Evolutionary conservation across 306 rosid species (phyloP), one percentile per base, ranked within the genome.

Genomic region (Lagenaria siceraria): DNA sequence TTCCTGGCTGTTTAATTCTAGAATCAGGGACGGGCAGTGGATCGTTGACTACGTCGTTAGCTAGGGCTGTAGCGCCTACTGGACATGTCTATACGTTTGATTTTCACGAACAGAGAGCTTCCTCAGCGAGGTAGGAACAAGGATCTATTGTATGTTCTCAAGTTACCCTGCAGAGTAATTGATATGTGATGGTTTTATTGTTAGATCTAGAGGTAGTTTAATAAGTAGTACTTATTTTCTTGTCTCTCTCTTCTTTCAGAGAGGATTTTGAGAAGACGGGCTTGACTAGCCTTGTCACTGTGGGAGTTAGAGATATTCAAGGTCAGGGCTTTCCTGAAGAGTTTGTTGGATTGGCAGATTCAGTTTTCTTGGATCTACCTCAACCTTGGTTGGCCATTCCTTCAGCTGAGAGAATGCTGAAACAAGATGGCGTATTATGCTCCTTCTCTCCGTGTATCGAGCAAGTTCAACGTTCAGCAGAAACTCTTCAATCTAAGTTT

Each of bases 21-120:
- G 98, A 93, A 83, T 89, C 91, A 17, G 98, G 98, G 77, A 93
- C 98, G 15, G 97, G 98, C 73, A 93, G 96, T 84, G 97, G 98
- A 54, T 93, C 98, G 75, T 85, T 93, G 48, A 88, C 98, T 36
- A 89, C 97, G 8, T 88, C 98, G 3, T 96, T 93, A 85, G 96
- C 92, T 11, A 82, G 96, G 79, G 93, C 96, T 18, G 85, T 91
- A 25, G 91, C 96, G 49, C 96, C 98, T 4, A 80, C 78, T 2
- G 96, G 97, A 75, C 98, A 89, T 13, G 93, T 91, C 63, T 60
- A 87, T 81, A 91, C 98, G 0, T 93, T 87, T 77, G 98, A 93
- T 87, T 93, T 93, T 76, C 98, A 93, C 77, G 96, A 93, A 69
- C 96, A 91, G 84, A 84, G 98, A 71, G 92, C 97, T 10, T 91